These are phyloP conservation scores for Excoecaria agallocha DNA, from an alignment of 345 rosid genomes.

Conservation along the genomic window DNA sequence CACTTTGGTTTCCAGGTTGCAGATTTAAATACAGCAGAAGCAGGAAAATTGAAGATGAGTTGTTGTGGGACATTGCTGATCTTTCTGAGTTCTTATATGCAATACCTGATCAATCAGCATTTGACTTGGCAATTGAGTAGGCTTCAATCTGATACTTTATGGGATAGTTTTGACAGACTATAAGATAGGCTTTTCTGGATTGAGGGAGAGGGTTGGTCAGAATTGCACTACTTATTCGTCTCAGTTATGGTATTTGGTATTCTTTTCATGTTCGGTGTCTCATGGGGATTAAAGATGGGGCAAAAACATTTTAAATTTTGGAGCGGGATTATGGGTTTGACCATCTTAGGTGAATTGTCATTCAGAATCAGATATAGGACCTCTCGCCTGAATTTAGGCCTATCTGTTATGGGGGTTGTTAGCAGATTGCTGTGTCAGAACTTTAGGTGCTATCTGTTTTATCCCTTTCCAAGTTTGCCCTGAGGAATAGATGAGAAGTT, in stretches of 20 bases:
- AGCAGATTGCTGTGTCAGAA: background rate
- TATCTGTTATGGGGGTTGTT: conserved; percentile 4
- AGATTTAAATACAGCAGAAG: conserved; percentile 36
- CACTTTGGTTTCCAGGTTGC: conserved; percentile 39
- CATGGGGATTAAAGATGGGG: conserved; percentile 8
- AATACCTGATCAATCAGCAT: conserved; percentile 24
- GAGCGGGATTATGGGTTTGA: background rate
- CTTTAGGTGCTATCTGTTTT: background rate
- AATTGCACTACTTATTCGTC: conserved; percentile 8
- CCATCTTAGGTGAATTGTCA: background rate
- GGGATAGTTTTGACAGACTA: conserved; percentile 15
- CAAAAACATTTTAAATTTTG: background rate
- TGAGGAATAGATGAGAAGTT: conserved; percentile 1
- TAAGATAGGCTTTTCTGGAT: background rate
- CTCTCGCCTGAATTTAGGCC: background rate
- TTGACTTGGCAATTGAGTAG: conserved; percentile 18
- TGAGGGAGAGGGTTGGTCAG: conserved; percentile 14
- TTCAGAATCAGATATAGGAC: background rate
- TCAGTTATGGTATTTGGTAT: background rate
- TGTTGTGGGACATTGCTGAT: conserved; percentile 31
- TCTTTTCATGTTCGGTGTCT: conserved; percentile 10
- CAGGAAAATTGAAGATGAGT: conserved; percentile 34
- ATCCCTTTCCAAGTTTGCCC: background rate
- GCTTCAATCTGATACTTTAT: conserved; percentile 8
- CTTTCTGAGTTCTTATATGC: conserved; percentile 19